phyloP scores from a whole-genome alignment of 768 basidiomycete genomes.

The Boletus reticulatus region DNA sequence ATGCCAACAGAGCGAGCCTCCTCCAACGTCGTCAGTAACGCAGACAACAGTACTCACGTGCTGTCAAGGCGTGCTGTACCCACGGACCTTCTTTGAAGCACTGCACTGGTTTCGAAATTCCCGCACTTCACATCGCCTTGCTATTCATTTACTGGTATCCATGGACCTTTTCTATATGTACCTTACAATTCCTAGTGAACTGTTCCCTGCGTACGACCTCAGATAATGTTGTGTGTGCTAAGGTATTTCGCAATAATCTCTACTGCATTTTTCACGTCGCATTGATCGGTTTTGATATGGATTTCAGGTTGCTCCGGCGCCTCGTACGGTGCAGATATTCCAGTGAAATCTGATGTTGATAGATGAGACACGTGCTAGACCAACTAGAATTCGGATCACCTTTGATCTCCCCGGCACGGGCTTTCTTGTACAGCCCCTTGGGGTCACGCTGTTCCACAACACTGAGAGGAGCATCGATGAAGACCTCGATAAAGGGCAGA shows the following conservation, averaged over 20 bases:
- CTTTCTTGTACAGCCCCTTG: conserved; percentile 97
- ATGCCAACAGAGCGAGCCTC: conserved; percentile 23
- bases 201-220: conserved; percentile 9
- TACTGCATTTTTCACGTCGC: conserved; percentile 76
- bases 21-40: conserved; percentile 4
- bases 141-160: conserved; percentile 19
- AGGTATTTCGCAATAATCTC: conserved; percentile 80
- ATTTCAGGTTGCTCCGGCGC: conserved; percentile 82
- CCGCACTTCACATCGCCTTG: conserved; percentile 8
- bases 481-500: conserved; percentile 91
- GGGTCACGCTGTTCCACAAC: conserved; percentile 93
- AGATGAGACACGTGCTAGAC: conserved; percentile 4
- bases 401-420: conserved; percentile 93
- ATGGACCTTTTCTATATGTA: conserved; percentile 7
- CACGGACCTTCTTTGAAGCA: conserved; percentile 20
- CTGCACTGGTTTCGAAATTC: not conserved
- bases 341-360: conserved; percentile 82
- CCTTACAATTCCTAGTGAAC: conserved; percentile 12
- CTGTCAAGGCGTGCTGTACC: conserved; percentile 11
- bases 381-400: conserved; percentile 45
- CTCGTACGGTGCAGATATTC: conserved; percentile 97
- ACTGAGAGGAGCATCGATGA: conserved; percentile 84
- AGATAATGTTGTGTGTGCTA: conserved; percentile 57
- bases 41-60: conserved; percentile 6
- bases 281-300: conserved; percentile 86